These are phyloP conservation scores for Rhizodiscina lignyota DNA, from an alignment of 495 filamentous ascomycete genomes.

Conservation along the genomic window DNA sequence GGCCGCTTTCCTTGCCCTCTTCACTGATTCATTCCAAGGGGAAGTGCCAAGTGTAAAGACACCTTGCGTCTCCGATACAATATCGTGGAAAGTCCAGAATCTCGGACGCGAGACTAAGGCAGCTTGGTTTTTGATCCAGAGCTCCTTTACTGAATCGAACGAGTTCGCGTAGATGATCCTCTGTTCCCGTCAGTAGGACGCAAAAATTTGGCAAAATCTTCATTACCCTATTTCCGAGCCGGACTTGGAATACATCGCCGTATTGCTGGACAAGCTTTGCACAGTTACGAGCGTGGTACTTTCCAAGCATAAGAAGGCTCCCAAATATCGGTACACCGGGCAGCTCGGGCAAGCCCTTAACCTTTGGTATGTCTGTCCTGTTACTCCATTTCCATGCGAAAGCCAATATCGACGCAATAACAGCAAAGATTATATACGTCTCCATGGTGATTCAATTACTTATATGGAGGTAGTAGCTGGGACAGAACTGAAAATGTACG, in stretches of 20 bases:
- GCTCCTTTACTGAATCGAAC: constrained; percentile 38
- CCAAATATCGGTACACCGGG: constrained; percentile 48
- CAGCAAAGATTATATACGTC: too few relatives aligned
- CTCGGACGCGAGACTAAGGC: constrained; percentile 44
- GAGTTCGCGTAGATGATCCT: constrained; percentile 45
- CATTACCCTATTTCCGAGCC: constrained; percentile 43
- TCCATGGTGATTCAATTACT: too few relatives aligned
- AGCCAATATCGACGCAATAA: too few relatives aligned
- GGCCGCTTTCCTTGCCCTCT: constrained; percentile 41
- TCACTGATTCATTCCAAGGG: constrained; percentile 49
- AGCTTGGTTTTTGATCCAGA: constrained; percentile 46
- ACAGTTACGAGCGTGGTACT: constrained; percentile 35
- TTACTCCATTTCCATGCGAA: too few relatives aligned
- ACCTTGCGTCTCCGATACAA: constrained; percentile 44
- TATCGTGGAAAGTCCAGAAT: constrained; percentile 46
- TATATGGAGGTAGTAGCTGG: too few relatives aligned
- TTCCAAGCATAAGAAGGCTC: constrained; percentile 41
- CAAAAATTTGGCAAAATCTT: too few relatives aligned
- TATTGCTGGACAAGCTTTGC: constrained; percentile 41
- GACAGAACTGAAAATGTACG: too few relatives aligned
- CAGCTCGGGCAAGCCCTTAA: constrained; percentile 46
- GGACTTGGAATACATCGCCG: constrained; percentile 50
- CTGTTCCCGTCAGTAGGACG: constrained; percentile 15
- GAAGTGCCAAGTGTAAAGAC: constrained; percentile 50
- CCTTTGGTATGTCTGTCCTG: constrained; percentile 44